phyloP scores from a whole-genome alignment of 192 early-diverging fungal species.

The Backusella luteola region DNA sequence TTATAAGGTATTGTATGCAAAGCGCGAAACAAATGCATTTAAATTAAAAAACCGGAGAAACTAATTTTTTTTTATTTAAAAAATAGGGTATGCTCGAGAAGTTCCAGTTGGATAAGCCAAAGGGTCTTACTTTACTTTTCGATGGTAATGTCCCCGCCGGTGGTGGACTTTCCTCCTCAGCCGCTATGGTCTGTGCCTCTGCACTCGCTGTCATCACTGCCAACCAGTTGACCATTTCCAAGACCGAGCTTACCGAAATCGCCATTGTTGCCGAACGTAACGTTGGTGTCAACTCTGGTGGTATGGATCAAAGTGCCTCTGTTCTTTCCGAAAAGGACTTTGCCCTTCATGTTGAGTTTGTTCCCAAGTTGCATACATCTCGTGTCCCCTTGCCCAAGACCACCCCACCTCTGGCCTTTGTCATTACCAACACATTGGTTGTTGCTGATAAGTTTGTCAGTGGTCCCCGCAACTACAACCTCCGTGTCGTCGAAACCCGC shows the following conservation, averaged over 20 bases:
- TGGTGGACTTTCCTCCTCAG: constrained; percentile 78
- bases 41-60: neutral
- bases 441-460: constrained; percentile 84
- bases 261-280: constrained; percentile 82
- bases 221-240: constrained; percentile 41
- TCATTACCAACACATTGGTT: constrained; percentile 87
- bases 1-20: constrained; percentile 59
- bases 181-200: constrained; percentile 80
- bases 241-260: constrained; percentile 59
- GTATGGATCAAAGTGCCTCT: constrained; percentile 90
- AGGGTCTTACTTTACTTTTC: constrained; percentile 67
- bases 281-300: constrained; percentile 71
- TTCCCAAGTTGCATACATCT: constrained; percentile 60
- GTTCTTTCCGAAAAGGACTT: constrained; percentile 70
- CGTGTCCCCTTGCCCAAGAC: constrained; percentile 65
- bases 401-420: constrained; percentile 61
- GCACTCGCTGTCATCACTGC: constrained; percentile 65
- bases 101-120: constrained; percentile 39
- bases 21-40: neutral
- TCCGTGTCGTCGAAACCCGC: constrained; percentile 91
- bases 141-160: constrained; percentile 81
- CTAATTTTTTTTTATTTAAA: neutral
- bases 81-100: constrained; percentile 55
- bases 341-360: constrained; percentile 79
- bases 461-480: constrained; percentile 86